phyloP scores from a whole-genome alignment of 2,329 filamentous ascomycete genomes.

The Pestalotiopsis sp. region DNA sequence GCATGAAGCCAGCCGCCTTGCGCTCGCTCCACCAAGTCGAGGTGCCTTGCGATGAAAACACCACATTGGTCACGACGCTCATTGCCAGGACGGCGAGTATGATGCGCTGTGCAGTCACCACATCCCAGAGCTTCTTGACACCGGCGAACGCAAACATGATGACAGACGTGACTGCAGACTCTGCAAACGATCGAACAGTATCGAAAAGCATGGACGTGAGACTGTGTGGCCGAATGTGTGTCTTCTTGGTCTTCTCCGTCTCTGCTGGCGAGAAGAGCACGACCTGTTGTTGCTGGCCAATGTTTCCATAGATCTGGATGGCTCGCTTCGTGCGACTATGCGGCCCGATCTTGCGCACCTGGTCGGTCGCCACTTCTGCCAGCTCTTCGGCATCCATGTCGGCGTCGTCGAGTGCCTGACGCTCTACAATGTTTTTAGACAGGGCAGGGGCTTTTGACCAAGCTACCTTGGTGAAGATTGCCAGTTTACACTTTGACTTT shows the following conservation, averaged over 20 bases:
- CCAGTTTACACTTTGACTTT: constrained; percentile 90
- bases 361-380: constrained; percentile 74
- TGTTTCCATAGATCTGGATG: constrained; percentile 75
- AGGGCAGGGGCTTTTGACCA: constrained; percentile 73
- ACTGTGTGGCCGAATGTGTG: constrained; percentile 62
- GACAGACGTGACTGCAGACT: constrained; percentile 74
- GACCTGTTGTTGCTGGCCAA: constrained; percentile 69
- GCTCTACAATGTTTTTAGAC: constrained; percentile 63
- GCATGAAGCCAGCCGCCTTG: constrained; percentile 79
- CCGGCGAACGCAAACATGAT: constrained; percentile 76
- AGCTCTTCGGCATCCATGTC: constrained; percentile 73
- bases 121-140: constrained; percentile 65
- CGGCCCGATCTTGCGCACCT: constrained; percentile 73
- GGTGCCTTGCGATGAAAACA: constrained; percentile 73
- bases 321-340: constrained; percentile 77
- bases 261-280: constrained; percentile 59
- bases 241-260: constrained; percentile 51
- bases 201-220: constrained; percentile 73
- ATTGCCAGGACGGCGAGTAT: constrained; percentile 69
- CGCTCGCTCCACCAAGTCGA: constrained; percentile 86
- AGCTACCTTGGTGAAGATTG: constrained; percentile 84
- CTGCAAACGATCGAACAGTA: constrained; percentile 69
- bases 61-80: constrained; percentile 72
- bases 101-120: constrained; percentile 72
- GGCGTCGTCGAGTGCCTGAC: constrained; percentile 75